Evolutionary conservation across 1,284 basidiomycete species (phyloP).

Genomic region (Schizopora paradoxa): DNA sequence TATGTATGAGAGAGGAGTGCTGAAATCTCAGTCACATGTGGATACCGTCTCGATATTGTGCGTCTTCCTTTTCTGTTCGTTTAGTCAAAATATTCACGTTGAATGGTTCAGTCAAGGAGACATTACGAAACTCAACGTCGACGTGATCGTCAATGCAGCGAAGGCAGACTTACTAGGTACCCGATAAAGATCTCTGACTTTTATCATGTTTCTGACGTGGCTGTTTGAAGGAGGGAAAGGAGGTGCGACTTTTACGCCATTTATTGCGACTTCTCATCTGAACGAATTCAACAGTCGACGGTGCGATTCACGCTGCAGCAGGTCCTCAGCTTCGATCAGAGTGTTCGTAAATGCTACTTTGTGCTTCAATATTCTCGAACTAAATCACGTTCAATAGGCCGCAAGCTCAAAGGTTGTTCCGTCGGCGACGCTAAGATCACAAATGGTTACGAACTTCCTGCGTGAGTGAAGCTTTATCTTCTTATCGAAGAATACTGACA

Average conservation of each 20-base stretch:
- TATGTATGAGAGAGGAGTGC: too few relatives aligned
- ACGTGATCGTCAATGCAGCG: slow-evolving; percentile 86
- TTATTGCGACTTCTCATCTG: not conserved
- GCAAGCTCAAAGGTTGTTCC: slow-evolving; percentile 64
- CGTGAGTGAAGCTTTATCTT: slow-evolving; percentile 39
- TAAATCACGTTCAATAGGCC: slow-evolving; percentile 46
- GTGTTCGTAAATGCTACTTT: slow-evolving; percentile 42
- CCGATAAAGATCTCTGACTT: too few relatives aligned
- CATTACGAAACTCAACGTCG: slow-evolving; percentile 67
- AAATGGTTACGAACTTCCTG: slow-evolving; percentile 61
- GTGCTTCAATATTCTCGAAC: slow-evolving; percentile 8
- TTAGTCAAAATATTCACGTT: not conserved
- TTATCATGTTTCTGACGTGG: slow-evolving; percentile 15
- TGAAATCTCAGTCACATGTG: not conserved
- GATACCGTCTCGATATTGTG: not conserved
- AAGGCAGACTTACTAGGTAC: slow-evolving; percentile 75
- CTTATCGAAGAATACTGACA: not conserved
- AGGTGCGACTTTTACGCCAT: slow-evolving; percentile 38
- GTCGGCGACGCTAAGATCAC: slow-evolving; percentile 86
- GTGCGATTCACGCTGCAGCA: slow-evolving; percentile 83
- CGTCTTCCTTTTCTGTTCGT: not conserved
- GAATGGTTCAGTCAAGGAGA: slow-evolving; percentile 56
- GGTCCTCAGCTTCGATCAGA: slow-evolving; percentile 68
- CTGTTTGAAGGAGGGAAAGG: slow-evolving; percentile 51
- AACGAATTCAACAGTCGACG: slow-evolving; percentile 53